These are phyloP conservation scores for Calophaca sinica DNA, from an alignment of 306 rosid species.

Conservation along the genomic window DNA sequence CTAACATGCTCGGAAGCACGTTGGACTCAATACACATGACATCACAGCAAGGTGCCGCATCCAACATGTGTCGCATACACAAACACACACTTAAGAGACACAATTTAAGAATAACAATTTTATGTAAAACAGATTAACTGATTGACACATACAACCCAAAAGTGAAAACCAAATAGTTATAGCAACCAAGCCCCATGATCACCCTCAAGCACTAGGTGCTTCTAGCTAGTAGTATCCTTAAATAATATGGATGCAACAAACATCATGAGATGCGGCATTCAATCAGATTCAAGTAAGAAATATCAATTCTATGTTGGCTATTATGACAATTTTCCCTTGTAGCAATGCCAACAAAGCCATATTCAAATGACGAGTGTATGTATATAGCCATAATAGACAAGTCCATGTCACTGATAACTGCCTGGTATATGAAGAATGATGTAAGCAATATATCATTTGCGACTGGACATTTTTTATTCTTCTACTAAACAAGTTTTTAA, in stretches of 20 bases:
- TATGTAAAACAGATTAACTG: background rate
- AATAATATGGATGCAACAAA: constrained; percentile 33
- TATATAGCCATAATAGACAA: too few species aligned
- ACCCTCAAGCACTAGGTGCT: constrained; percentile 14
- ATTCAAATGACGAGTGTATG: constrained; percentile 3
- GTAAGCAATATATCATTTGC: constrained; percentile 11
- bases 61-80: background rate
- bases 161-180: constrained; percentile 1
- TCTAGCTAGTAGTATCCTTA: constrained; percentile 34
- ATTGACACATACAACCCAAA: constrained; percentile 20
- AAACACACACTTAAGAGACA: background rate
- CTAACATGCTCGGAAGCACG: too few species aligned
- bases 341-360: background rate
- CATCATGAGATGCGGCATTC: background rate
- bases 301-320: constrained; percentile 15
- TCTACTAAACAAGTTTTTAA: background rate
- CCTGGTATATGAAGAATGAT: constrained; percentile 3
- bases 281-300: constrained; percentile 25
- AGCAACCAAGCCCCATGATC: constrained; percentile 27
- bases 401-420: background rate
- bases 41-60: too few species aligned
- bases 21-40: too few species aligned
- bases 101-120: too few species aligned
- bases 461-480: background rate
- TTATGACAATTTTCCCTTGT: background rate